Base-by-base conservation (phyloP, 2,329 filamentous ascomycete genomes). In the Diaporthe velutina region DNA sequence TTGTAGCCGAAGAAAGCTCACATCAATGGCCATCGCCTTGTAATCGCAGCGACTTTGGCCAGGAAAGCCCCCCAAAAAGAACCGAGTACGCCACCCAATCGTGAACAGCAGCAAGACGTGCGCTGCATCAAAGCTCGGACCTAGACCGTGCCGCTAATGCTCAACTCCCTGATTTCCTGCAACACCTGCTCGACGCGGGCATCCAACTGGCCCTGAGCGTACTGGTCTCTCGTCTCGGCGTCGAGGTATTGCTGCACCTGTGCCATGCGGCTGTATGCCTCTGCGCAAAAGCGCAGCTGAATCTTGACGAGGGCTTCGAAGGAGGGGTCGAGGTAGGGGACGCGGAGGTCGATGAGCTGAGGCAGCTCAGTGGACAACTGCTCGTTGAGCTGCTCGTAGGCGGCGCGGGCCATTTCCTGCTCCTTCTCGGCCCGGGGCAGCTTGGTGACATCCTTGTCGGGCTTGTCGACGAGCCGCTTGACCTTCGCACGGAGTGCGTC, bases 241-340 rank as follows among this genome's bases (percentile, higher is more conserved):
- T 98, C 97, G 42, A 99, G 89, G 83, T 98, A 98, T 86, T 99
- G 97, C 86, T 99, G 97, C 74, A 99, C 97, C 87, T 99, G 97
- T 35, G 97, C 97, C 97, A 99, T 99, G 64, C 97, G 90, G 76
- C 93, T 96, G 85, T 99, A 99, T 2, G 97, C 97, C 86, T 99
- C 97, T 10, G 97, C 97, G 81, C 97, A 99, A 87, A 99, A 99
- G 50, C 97, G 90, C 80, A 99, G 85, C 86, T 99, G 97, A 79
- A 99, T 99, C 89, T 99, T 99, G 83, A 99, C 97, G 70, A 99
- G 91, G 0, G 97, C 97, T 85, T 99, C 97, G 82, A 99, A 99
- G 76, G 93, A 96, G 0, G 97, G 97, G 81, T 99, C 97, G 74
- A 99, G 91, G 82, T 99, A 99, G 0, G 97, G 97, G 19, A 99